Conservation (phyloP, 2,329 filamentous ascomycete species). For the Emmonsiellopsis sp. region DNA sequence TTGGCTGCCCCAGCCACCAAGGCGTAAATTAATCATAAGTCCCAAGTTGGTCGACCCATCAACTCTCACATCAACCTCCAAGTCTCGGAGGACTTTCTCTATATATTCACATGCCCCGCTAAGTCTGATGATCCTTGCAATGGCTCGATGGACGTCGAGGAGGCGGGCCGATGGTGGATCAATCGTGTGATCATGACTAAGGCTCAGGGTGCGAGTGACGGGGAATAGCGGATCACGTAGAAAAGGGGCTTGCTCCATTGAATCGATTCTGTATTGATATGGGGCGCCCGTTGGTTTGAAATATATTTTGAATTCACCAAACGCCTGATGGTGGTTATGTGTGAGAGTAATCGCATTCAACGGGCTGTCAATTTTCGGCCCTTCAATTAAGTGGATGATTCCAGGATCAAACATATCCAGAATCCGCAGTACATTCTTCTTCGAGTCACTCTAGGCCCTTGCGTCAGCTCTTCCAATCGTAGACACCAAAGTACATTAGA, state of each 20-base stretch:
- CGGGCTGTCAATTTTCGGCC: constrained; percentile 14
- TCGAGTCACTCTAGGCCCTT: constrained; percentile 5
- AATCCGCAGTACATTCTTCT: constrained; percentile 11
- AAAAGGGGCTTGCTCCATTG: constrained; percentile 10
- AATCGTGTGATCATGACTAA: constrained; percentile 22
- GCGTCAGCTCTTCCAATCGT: not conserved
- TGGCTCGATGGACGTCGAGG: constrained; percentile 19
- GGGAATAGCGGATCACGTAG: constrained; percentile 15
- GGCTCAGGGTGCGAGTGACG: constrained; percentile 14
- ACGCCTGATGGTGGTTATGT: constrained; percentile 10
- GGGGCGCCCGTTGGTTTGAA: constrained; percentile 10
- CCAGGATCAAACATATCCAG: constrained; percentile 15
- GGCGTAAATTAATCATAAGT: not conserved
- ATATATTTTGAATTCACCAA: constrained; percentile 15
- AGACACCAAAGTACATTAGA: constrained; percentile 1
- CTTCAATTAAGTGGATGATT: constrained; percentile 10
- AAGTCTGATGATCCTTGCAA: constrained; percentile 20
- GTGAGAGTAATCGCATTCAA: constrained; percentile 15
- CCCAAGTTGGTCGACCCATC: constrained; percentile 8
- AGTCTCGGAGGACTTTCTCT: constrained; percentile 20
- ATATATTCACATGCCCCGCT: constrained; percentile 24
- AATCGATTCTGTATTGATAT: constrained; percentile 16
- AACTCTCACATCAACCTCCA: constrained; percentile 2
- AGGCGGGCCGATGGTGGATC: constrained; percentile 22
- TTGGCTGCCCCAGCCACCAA: not conserved